Evolutionary conservation across 225 moss, liverwort and hornwort genomes (phyloP).

Genomic region (Climacium dendroides): DNA sequence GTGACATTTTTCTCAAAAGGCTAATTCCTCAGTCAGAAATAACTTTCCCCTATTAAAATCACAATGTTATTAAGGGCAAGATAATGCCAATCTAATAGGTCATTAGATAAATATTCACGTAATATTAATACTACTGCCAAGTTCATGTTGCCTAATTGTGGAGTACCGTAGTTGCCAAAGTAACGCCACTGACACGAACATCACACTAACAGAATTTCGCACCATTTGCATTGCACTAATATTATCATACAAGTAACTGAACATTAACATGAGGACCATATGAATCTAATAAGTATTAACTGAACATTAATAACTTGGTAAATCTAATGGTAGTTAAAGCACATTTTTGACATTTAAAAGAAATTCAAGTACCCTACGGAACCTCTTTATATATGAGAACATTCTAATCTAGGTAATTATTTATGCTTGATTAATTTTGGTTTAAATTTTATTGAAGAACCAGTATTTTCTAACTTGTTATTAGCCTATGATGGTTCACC

Average conservation of each 20-base stretch:
- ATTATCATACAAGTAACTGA: background rate
- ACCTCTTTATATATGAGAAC: background rate
- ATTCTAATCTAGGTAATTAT: background rate
- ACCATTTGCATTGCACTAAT: background rate
- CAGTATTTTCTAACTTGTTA: background rate
- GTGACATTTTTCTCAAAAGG: background rate
- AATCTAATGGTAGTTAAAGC: background rate
- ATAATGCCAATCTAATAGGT: no score
- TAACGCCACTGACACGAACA: background rate
- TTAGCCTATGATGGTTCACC: background rate
- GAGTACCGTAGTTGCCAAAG: background rate
- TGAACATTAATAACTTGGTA: background rate
- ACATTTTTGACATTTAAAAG: background rate
- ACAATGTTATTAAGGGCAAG: background rate
- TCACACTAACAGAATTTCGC: background rate
- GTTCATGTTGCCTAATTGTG: background rate
- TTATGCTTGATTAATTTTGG: background rate
- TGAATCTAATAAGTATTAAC: no score
- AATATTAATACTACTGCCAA: background rate
- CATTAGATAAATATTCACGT: background rate
- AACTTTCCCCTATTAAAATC: no score
- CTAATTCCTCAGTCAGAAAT: background rate
- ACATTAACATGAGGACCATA: background rate
- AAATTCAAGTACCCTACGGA: background rate
- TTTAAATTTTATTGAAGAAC: background rate